These are phyloP conservation scores for Epichloe baconii DNA, from an alignment of 2,329 filamentous ascomycete species.

Conservation along the genomic window DNA sequence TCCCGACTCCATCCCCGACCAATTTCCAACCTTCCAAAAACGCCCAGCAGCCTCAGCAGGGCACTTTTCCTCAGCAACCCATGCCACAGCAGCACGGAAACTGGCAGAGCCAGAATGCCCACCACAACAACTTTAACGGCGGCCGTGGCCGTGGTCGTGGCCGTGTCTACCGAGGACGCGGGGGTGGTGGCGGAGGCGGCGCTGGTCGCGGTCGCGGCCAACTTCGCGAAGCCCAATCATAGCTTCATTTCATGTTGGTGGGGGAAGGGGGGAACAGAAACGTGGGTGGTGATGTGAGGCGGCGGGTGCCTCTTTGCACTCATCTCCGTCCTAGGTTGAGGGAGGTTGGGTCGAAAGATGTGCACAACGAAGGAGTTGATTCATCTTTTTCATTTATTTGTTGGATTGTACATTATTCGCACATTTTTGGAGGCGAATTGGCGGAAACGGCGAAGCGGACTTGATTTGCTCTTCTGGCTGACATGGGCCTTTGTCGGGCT, in stretches of 20 bases:
- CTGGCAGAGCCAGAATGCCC: slow-evolving; percentile 28
- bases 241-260: slow-evolving; percentile 11
- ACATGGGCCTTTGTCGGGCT: background rate
- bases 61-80: slow-evolving; percentile 8
- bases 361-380: slow-evolving; percentile 6
- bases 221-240: slow-evolving; percentile 23
- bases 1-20: slow-evolving; percentile 85
- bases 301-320: background rate
- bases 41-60: slow-evolving; percentile 19
- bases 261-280: no score
- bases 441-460: slow-evolving; percentile 20
- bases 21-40: slow-evolving; percentile 34
- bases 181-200: slow-evolving; percentile 19
- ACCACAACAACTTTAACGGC: slow-evolving; percentile 23
- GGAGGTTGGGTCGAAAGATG: background rate
- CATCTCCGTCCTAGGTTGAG: slow-evolving; percentile 10
- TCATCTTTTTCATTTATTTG: slow-evolving; percentile 15
- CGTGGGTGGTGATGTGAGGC: background rate
- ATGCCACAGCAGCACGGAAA: slow-evolving; percentile 21
- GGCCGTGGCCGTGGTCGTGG: slow-evolving; percentile 23
- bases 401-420: slow-evolving; percentile 33
- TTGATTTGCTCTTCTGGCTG: slow-evolving; percentile 14
- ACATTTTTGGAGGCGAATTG: slow-evolving; percentile 22
- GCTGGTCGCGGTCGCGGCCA: slow-evolving; percentile 24
- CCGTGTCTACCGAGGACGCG: slow-evolving; percentile 26